A percentile compares a stretch with the other conserved stretches of the same genome.
Evolutionary conservation across 2,329 filamentous ascomycete species (phyloP).

Genomic region (Diplodia corticola): DNA sequence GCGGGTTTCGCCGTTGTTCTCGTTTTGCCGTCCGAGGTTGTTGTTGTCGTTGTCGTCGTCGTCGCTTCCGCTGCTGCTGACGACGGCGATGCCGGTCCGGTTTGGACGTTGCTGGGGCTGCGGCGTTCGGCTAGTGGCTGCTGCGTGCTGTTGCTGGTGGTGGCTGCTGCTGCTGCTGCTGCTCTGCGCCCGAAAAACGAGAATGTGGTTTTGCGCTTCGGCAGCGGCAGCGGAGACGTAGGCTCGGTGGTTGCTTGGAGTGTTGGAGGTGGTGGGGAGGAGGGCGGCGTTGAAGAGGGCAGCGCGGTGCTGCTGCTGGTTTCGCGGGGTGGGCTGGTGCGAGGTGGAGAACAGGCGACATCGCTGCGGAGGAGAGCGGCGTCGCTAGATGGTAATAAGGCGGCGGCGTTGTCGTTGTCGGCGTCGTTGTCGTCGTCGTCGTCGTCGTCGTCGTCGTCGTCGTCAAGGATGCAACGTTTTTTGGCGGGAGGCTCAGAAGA

Average conservation of each 20-base stretch:
- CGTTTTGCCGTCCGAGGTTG: neutral
- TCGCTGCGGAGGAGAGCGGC: neutral
- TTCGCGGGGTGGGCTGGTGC: constrained; percentile 31
- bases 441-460: neutral
- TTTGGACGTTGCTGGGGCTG: neutral
- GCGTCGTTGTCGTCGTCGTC: neutral
- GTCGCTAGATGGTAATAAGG: neutral
- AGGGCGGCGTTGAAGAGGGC: constrained; percentile 12
- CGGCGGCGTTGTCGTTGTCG: neutral
- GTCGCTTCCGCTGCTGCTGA: neutral
- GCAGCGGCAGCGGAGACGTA: constrained; percentile 44
- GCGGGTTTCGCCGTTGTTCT: neutral
- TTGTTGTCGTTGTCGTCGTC: no score
- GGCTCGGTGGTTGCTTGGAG: constrained; percentile 39
- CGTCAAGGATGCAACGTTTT: constrained; percentile 35
- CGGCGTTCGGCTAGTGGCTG: neutral
- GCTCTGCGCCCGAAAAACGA: constrained; percentile 42
- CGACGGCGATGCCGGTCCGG: neutral
- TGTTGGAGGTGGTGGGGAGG: constrained; percentile 53
- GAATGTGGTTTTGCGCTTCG: constrained; percentile 49
- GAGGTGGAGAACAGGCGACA: constrained; percentile 22
- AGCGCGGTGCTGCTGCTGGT: neutral
- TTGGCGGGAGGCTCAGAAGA: constrained; percentile 39
- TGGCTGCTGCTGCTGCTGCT: constrained; percentile 26
- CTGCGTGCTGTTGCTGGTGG: neutral